Base-by-base conservation (phyloP, 169 alveolate species). In the Plasmodium adleri region DNA sequence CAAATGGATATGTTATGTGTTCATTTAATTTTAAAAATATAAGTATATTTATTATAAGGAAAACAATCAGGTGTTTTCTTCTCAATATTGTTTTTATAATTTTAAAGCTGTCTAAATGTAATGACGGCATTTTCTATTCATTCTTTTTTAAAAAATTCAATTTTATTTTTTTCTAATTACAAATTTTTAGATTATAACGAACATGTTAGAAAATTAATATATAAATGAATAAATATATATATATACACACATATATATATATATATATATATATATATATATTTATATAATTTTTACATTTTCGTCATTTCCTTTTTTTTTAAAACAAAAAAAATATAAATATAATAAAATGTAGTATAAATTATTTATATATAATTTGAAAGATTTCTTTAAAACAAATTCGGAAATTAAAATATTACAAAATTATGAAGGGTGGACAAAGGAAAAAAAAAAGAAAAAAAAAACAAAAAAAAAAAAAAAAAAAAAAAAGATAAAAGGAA, bases 51-150 rank as follows among this genome's bases (percentile, higher is more conserved):
- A 78, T 15, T n/a, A 78, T 32, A 32, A 32, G 54, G 67, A 78
- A 60, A 4, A 60, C 67, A 78, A 58, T 13, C n/a, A 78, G 68
- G 71, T 64, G 60, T 62, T 70, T 78, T 66, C 71, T 78, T 76
- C 22, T 64, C 5, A 78, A 15, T 60, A 78, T 17, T 28, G 60
- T 12, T 52, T 59, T 52, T 43, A 78, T 45, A 67, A 43, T 28
- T 26, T 10, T 17, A 66, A 59, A 64, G 62, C 43, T 43, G 22
- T 45, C 54, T 32, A 43, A 56, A 47, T 71, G 39, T 22, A 45
- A 10, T 17, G 45, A 17, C 15, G 43, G 43, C 89, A 78, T 78
- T 78, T 78, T 78, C 17, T 2, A 1, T 68, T 68, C 17, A 17
- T 22, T 66, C 45, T 32, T 32, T 32, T 32, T 32, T 4, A 32